These are phyloP conservation scores for Microbotryum silenes-acaulis DNA, from an alignment of 1,284 basidiomycete genomes.

Conservation along the genomic window DNA sequence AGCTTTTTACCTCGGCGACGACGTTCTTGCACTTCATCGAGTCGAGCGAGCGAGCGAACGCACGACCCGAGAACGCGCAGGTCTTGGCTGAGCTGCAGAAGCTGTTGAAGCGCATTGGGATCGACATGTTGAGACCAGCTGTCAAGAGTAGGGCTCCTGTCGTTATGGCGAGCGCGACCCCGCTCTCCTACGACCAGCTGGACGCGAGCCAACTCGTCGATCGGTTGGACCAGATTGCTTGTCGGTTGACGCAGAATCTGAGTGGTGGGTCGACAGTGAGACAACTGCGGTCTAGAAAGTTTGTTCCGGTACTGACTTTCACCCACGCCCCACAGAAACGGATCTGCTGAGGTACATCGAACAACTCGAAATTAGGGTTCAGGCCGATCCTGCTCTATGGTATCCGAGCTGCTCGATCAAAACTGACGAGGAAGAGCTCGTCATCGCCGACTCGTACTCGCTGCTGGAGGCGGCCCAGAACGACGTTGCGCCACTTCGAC, in stretches of 20 bases:
- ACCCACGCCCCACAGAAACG: neutral
- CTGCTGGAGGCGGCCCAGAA: neutral
- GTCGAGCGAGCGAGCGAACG: neutral
- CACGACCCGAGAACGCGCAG: neutral
- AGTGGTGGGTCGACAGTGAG: neutral
- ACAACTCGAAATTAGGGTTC: neutral
- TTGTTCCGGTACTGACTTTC: neutral
- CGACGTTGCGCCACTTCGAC: neutral
- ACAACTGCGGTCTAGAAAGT: neutral
- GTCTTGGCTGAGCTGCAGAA: neutral
- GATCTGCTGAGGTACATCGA: constrained; percentile 5
- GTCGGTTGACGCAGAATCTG: neutral
- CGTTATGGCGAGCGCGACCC: no score
- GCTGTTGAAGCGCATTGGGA: neutral
- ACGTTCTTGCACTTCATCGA: constrained; percentile 2
- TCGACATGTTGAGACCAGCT: neutral
- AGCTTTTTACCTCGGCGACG: constrained; percentile 1
- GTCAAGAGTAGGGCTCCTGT: neutral
- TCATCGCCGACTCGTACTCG: constrained; percentile 10
- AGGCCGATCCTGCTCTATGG: constrained; percentile 5
- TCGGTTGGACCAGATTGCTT: constrained; percentile 3
- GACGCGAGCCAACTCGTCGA: constrained; percentile 3
- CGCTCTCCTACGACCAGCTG: neutral
- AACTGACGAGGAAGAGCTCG: constrained; percentile 4
- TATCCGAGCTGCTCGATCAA: neutral